Conservation (phyloP, 768 basidiomycete genomes). For the Tylopilus subfusipes region DNA sequence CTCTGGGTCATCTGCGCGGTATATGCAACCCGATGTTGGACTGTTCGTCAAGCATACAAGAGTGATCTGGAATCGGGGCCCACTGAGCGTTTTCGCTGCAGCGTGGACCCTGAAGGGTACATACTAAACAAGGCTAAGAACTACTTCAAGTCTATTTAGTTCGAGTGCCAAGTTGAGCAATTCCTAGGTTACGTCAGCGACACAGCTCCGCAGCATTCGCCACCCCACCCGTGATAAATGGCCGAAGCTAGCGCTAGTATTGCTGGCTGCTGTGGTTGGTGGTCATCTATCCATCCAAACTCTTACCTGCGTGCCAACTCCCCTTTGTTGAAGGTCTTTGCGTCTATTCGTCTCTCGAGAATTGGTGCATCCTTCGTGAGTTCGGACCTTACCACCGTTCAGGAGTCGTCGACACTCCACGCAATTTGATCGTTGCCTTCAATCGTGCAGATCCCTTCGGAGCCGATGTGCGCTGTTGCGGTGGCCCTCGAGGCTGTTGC, state of each 20-base stretch:
- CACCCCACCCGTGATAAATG: constrained; percentile 9
- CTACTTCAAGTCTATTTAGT: no score
- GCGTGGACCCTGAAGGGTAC: no score
- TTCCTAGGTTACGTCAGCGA: no score
- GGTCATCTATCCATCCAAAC: neutral
- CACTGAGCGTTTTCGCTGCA: no score
- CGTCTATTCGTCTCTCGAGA: constrained; percentile 9
- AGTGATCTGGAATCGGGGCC: no score
- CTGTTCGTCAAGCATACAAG: no score
- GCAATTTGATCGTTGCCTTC: neutral
- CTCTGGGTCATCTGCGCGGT: no score
- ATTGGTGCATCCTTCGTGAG: constrained; percentile 28
- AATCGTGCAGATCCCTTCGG: constrained; percentile 22
- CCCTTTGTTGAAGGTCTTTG: constrained; percentile 13
- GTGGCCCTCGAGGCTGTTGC: constrained; percentile 28
- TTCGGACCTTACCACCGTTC: neutral
- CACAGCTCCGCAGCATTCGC: neutral
- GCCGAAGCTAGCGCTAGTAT: constrained; percentile 7
- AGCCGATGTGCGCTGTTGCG: constrained; percentile 19
- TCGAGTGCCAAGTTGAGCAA: no score
- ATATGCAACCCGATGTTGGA: no score
- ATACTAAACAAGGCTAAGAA: no score
- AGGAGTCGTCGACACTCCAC: neutral
- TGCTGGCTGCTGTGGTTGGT: constrained; percentile 25
- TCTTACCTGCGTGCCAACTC: neutral